Conservation (phyloP, 257 asterid genomes). For the Cordia subcordata region DNA sequence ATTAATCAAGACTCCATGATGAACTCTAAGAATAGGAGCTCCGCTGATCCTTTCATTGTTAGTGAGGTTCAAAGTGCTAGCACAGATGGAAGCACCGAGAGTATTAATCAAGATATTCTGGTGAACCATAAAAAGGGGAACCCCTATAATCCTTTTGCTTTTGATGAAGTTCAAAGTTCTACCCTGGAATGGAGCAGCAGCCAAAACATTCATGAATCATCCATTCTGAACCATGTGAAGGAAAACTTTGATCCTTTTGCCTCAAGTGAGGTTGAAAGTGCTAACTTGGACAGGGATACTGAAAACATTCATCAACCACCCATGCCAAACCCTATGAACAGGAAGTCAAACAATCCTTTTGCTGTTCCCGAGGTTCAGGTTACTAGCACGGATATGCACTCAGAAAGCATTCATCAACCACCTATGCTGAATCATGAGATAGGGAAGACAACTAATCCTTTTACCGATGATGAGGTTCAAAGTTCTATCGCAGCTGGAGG, state of each 20-base stretch:
- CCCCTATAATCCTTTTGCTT: neutral
- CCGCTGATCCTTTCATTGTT: neutral
- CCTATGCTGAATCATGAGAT: neutral
- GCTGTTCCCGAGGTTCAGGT: neutral
- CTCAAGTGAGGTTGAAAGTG: neutral
- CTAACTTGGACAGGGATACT: neutral
- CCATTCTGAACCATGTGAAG: neutral
- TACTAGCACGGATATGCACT: neutral
- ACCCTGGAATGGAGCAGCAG: neutral
- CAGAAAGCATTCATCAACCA: neutral
- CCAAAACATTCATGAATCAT: neutral
- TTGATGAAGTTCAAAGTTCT: neutral
- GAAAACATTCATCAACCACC: conserved; percentile 4
- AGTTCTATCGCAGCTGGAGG: neutral
- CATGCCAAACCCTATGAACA: no score
- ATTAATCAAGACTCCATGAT: no score
- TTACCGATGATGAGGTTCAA: neutral
- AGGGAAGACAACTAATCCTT: neutral
- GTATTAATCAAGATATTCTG: neutral
- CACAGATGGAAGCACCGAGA: no score
- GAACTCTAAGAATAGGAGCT: neutral
- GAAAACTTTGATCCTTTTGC: neutral
- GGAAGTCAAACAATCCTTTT: neutral
- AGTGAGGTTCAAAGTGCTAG: neutral
- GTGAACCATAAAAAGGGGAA: neutral